Conservation (phyloP, 1,284 basidiomycete genomes). For the Moesziomyces antarcticus region DNA sequence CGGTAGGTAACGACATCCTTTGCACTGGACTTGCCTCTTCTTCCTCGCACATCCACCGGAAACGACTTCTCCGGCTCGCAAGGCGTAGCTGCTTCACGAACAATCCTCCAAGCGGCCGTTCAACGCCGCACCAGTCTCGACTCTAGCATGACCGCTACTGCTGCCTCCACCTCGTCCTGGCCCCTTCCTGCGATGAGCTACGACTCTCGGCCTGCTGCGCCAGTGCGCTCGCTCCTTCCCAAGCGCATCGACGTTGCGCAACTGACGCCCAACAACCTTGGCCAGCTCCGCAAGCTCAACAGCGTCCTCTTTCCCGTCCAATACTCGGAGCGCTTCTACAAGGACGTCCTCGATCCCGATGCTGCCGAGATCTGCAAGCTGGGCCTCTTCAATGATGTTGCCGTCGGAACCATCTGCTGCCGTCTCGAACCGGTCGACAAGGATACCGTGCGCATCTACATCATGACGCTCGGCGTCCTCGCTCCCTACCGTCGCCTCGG, state of each 20-base stretch:
- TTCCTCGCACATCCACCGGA: too few relatives aligned
- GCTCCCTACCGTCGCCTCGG: slow-evolving; percentile 69
- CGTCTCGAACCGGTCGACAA: slow-evolving; percentile 61
- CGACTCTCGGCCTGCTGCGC: slow-evolving; percentile 42
- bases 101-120: background rate
- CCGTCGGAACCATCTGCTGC: slow-evolving; percentile 68
- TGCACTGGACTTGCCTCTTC: too few relatives aligned
- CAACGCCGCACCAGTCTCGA: background rate
- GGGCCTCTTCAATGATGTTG: slow-evolving; percentile 69
- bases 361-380: slow-evolving; percentile 58
- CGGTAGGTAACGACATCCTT: too few relatives aligned
- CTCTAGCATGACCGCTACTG: slow-evolving; percentile 19
- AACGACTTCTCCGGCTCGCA: too few relatives aligned
- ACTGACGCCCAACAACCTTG: slow-evolving; percentile 65
- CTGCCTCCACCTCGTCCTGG: slow-evolving; percentile 20
- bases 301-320: slow-evolving; percentile 62
- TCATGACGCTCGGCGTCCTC: slow-evolving; percentile 69
- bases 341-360: slow-evolving; percentile 57
- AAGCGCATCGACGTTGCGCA: slow-evolving; percentile 52
- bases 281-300: slow-evolving; percentile 65
- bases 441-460: slow-evolving; percentile 64
- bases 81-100: background rate
- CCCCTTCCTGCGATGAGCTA: slow-evolving; percentile 51
- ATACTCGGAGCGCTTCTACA: slow-evolving; percentile 64
- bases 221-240: slow-evolving; percentile 35